Evolutionary conservation across 2,329 filamentous ascomycete genomes (phyloP).

Genomic region (Neoscytalidium dimidiatum): DNA sequence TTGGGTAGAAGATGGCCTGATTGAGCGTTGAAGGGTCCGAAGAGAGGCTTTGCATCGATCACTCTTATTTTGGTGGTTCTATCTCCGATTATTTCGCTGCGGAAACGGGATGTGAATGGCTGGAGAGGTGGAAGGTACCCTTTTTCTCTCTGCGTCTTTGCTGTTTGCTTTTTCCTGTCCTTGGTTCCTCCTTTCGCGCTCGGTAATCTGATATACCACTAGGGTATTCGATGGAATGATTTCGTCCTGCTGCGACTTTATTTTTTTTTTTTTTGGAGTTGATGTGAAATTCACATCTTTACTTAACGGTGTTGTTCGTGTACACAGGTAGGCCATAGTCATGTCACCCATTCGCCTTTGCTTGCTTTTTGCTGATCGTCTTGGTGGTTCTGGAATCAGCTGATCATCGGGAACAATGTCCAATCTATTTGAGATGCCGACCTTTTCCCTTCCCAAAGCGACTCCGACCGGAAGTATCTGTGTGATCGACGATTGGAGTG

Average conservation of each 20-base stretch:
- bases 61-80: neutral
- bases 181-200: neutral
- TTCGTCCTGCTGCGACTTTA: no score
- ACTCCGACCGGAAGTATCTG: no score
- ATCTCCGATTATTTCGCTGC: neutral
- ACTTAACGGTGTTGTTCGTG: no score
- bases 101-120: neutral
- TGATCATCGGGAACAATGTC: no score
- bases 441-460: no score
- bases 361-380: no score
- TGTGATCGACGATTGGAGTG: no score
- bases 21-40: neutral
- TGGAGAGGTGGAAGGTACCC: neutral
- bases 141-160: neutral
- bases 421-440: no score
- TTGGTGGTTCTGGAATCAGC: no score
- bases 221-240: neutral
- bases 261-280: neutral
- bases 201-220: constrained; percentile 9
- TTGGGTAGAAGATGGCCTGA: no score
- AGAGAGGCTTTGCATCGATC: neutral
- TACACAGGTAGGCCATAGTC: no score
- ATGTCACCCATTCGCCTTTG: no score
- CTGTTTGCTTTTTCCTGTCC: neutral
- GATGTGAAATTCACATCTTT: neutral